Percentiles rank a stretch among this genome's conserved stretches.
phyloP scores from a whole-genome alignment of 208 protist genomes.

The Leishmania braziliensis region DNA sequence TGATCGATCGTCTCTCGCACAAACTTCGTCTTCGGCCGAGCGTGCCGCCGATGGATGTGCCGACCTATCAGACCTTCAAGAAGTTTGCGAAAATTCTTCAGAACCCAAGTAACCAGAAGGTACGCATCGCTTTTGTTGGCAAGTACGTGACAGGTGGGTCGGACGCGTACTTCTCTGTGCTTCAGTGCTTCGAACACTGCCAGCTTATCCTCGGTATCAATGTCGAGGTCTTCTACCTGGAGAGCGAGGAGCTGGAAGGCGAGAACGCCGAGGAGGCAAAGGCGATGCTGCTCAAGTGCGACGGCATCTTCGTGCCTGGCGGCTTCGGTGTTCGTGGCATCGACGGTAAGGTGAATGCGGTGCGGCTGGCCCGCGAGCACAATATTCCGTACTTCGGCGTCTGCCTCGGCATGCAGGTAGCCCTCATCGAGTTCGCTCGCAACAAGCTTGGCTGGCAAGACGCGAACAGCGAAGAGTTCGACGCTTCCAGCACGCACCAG shows the following conservation, averaged over 20 bases:
- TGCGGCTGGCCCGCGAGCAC: constrained; percentile 94
- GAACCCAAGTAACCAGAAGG: constrained; percentile 72
- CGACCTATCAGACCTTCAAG: constrained; percentile 79
- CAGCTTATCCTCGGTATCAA: constrained; percentile 90
- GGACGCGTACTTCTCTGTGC: constrained; percentile 98
- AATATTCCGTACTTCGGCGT: constrained; percentile 98
- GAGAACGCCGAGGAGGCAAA: constrained; percentile 65
- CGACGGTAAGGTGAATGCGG: constrained; percentile 96
- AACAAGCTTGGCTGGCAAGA: constrained; percentile 92
- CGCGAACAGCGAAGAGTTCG: constrained; percentile 97
- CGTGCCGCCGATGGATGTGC: constrained; percentile 57
- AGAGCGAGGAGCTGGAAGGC: constrained; percentile 84
- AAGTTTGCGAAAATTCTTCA: constrained; percentile 71
- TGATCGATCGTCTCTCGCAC: constrained; percentile 76
- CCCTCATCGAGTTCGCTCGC: constrained; percentile 95
- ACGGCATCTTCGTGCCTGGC: constrained; percentile 98
- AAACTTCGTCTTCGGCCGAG: constrained; percentile 69
- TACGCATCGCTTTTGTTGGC: constrained; percentile 98
- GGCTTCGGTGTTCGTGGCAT: constrained; percentile 98
- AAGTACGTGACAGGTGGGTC: constrained; percentile 96
- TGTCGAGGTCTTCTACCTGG: constrained; percentile 96
- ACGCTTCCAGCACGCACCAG: constrained; percentile 77
- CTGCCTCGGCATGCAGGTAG: constrained; percentile 99
- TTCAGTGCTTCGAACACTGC: constrained; percentile 97
- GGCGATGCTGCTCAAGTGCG: constrained; percentile 69